phyloP scores from a whole-genome alignment of 805 yeast species.

The Candida xyloterini region DNA sequence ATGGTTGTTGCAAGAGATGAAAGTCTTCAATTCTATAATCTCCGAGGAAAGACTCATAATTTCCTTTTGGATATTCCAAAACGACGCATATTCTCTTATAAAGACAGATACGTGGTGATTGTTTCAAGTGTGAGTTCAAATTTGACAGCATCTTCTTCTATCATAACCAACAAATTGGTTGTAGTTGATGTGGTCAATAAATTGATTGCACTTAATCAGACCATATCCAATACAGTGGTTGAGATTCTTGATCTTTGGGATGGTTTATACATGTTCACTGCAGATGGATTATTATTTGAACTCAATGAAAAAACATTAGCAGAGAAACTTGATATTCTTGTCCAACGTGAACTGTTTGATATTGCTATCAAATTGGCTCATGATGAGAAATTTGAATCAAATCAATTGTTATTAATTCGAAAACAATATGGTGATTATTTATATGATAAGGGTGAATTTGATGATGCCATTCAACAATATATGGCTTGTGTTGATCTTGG shows the following conservation, averaged over 20 bases:
- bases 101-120: slow-evolving; percentile 52
- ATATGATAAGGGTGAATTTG: slow-evolving; percentile 60
- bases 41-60: slow-evolving; percentile 50
- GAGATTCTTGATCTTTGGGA: slow-evolving; percentile 57
- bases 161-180: slow-evolving; percentile 51
- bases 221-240: slow-evolving; percentile 62
- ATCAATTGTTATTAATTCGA: slow-evolving; percentile 40
- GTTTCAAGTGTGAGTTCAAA: slow-evolving; percentile 47
- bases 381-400: slow-evolving; percentile 25
- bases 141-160: slow-evolving; percentile 23
- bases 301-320: slow-evolving; percentile 62
- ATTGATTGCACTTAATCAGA: slow-evolving; percentile 64
- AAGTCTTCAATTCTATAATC: slow-evolving; percentile 61
- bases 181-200: slow-evolving; percentile 70
- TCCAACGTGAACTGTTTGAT: slow-evolving; percentile 66
- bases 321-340: slow-evolving; percentile 66
- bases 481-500: slow-evolving; percentile 46
- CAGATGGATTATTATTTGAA: slow-evolving; percentile 72
- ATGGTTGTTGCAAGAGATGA: slow-evolving; percentile 65
- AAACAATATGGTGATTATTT: slow-evolving; percentile 69
- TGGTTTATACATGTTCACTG: slow-evolving; percentile 57
- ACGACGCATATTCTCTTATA: slow-evolving; percentile 44
- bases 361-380: slow-evolving; percentile 71
- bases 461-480: slow-evolving; percentile 73
- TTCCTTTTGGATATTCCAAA: slow-evolving; percentile 58